Evolutionary conservation across 2,329 filamentous ascomycete species (phyloP), one percentile per base, ranked within the genome.

Genomic region (Aspergillus hortae): DNA sequence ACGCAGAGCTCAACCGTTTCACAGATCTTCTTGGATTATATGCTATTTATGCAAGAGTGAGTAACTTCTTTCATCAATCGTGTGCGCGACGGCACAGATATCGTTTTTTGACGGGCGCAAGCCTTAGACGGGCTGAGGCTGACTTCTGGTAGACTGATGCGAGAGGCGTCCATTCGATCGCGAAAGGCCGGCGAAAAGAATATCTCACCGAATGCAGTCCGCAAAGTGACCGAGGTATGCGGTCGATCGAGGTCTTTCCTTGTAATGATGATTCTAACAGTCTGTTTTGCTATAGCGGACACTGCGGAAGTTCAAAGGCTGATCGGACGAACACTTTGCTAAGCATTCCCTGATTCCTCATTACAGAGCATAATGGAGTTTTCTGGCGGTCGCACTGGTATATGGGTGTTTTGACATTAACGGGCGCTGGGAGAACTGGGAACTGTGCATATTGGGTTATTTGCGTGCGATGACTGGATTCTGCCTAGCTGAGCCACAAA

Each of bases 11-110:
- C 6, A 1, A 6, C 14, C 45, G 32, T 14, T 12, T 4, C 6
- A 30, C 59, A 94, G 90, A 87, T 95, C 56, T 95, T 89, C 63
- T 78, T 95, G 52, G 85, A 94, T 66, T 95, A 95, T 59, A 82
- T 89, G 58, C 78, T 94, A 1, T 95, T 95, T 61, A 86, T 95
- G 65, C 78, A 84, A 68, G 79, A 82, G 80, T 84, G 72, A 57
- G 78, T 23, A 23, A 23, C 35, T 10, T 19, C 6, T 21, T 35
- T 15, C 32, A 2, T 30, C 27, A 30, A 30, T 30, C 3, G 7
- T 11, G 1, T 30, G 27, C 27, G 27, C 27, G 10, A 30, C 7
- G 27, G 6, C 27, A 30, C 11, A 30, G 6, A 30, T 10, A 30
- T 30, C 27, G 9, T 6, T 11, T 11, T 30, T 30, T 1, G 6